Evolutionary conservation across 345 rosid genomes (phyloP).

Genomic region (Linum lewisii): DNA sequence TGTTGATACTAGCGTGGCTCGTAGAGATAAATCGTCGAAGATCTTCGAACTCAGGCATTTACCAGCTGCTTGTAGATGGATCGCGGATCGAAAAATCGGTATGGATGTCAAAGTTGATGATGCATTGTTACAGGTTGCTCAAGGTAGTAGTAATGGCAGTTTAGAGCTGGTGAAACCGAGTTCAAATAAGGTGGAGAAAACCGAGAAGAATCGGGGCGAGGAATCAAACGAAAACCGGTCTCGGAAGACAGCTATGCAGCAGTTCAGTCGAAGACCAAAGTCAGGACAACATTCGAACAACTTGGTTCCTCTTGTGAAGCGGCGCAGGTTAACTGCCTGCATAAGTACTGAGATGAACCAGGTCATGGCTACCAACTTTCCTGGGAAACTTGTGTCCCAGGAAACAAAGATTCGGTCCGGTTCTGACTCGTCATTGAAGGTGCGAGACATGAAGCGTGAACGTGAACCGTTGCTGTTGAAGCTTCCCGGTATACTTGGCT

Average conservation of each 20-base stretch:
- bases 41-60: constrained; percentile 35
- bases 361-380: constrained; percentile 19
- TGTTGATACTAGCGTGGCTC: constrained; percentile 47
- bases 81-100: constrained; percentile 12
- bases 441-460: too few relatives aligned
- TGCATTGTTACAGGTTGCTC: too few relatives aligned
- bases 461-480: too few relatives aligned
- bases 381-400: constrained; percentile 24
- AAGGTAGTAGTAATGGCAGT: too few relatives aligned
- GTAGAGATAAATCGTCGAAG: constrained; percentile 26
- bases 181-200: constrained; percentile 18
- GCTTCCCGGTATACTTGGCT: background rate
- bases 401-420: constrained; percentile 16
- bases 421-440: background rate
- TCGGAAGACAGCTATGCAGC: constrained; percentile 27
- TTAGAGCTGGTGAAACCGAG: constrained; percentile 19
- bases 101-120: constrained; percentile 15
- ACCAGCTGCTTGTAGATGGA: constrained; percentile 22
- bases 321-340: constrained; percentile 46
- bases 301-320: constrained; percentile 36
- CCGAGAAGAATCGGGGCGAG: constrained; percentile 11
- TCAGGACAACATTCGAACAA: constrained; percentile 22
- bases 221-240: constrained; percentile 22
- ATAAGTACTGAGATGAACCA: constrained; percentile 26
- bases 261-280: constrained; percentile 33